These are phyloP conservation scores for Globisporangium yorkense DNA, from an alignment of 352 stramenopile genomes.

Conservation along the genomic window DNA sequence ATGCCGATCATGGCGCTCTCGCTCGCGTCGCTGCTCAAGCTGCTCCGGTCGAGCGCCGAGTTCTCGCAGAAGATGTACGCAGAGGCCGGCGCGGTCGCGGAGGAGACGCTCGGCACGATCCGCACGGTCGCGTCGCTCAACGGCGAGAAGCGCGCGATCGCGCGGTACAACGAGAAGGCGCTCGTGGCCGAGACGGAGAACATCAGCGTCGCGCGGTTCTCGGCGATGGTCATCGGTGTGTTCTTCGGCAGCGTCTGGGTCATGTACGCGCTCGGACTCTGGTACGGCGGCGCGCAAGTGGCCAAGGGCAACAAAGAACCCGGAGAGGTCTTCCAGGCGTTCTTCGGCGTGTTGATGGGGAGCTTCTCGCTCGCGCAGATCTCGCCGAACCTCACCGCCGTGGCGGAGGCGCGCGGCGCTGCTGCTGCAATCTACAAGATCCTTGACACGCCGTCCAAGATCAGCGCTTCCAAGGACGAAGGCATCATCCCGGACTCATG, in stretches of 20 bases:
- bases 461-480: conserved; percentile 35
- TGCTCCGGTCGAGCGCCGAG: conserved; percentile 13
- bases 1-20: conserved; percentile 38
- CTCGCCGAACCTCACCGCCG: conserved; percentile 34
- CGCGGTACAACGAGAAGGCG: conserved; percentile 26
- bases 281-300: conserved; percentile 47
- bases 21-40: conserved; percentile 25
- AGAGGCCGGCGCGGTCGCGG: conserved; percentile 39
- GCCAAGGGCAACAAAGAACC: conserved; percentile 24
- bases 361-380: conserved; percentile 33
- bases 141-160: conserved; percentile 32
- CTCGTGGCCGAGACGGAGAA: conserved; percentile 23
- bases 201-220: conserved; percentile 21
- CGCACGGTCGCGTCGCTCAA: conserved; percentile 50
- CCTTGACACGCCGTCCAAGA: conserved; percentile 37
- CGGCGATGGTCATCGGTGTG: conserved; percentile 19
- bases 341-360: conserved; percentile 40
- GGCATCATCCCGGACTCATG: conserved; percentile 17
- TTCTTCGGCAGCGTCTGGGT: conserved; percentile 37
- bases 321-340: conserved; percentile 32
- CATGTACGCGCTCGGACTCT: conserved; percentile 40
- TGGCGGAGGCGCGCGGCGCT: conserved; percentile 30
- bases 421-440: conserved; percentile 39
- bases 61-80: conserved; percentile 38
- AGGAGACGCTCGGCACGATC: conserved; percentile 58